Percentiles rank a stretch among this genome's conserved stretches.
Conservation (phyloP, 164 flowering plant species). For the Stephania cephalantha region DNA sequence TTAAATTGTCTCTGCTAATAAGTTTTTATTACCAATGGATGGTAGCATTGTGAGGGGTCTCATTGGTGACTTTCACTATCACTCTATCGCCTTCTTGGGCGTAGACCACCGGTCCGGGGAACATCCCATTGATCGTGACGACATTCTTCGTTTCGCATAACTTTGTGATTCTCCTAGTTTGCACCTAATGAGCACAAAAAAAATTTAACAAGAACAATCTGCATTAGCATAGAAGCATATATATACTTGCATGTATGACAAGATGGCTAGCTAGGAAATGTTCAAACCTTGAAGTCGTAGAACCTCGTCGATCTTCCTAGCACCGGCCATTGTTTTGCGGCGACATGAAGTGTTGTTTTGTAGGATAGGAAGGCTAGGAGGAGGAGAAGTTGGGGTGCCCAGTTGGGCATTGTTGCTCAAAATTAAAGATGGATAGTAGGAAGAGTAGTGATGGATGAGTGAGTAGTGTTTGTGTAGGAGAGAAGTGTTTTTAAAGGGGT, state of each 20-base stretch:
- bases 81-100: constrained; percentile 64
- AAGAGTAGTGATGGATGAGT: constrained; percentile 7
- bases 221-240: neutral
- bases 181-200: constrained; percentile 28
- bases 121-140: constrained; percentile 49
- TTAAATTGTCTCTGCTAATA: neutral
- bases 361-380: constrained; percentile 16
- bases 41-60: constrained; percentile 49
- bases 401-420: constrained; percentile 21
- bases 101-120: constrained; percentile 56
- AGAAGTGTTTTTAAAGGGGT: constrained; percentile 8
- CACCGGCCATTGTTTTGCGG: constrained; percentile 19
- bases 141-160: constrained; percentile 44
- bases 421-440: neutral
- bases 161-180: constrained; percentile 43
- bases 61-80: constrained; percentile 46
- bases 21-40: constrained; percentile 49
- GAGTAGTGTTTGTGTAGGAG: constrained; percentile 8
- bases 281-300: constrained; percentile 56
- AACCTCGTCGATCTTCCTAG: constrained; percentile 39
- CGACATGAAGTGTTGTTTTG: constrained; percentile 14
- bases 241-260: no score
- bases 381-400: constrained; percentile 15
- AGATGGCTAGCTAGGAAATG: no score
- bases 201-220: neutral